Evolutionary conservation across 1,284 basidiomycete species (phyloP).

Genomic region (Apiotrichum porosum): DNA sequence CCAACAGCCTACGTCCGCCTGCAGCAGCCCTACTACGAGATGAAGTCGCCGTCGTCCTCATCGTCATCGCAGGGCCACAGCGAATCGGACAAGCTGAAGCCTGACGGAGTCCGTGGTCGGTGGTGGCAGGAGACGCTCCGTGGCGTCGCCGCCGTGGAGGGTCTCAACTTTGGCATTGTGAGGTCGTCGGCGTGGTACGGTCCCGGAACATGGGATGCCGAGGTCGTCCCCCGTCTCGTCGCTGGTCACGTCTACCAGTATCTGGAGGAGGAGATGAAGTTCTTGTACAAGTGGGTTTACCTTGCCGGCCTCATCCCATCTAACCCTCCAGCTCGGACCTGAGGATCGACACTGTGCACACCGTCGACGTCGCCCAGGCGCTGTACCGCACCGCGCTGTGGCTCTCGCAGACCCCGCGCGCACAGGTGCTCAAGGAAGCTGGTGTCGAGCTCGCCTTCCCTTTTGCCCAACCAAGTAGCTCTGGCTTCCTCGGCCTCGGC

Average conservation of each 20-base stretch:
- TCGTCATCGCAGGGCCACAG: conserved; percentile 52
- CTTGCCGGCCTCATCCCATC: neutral
- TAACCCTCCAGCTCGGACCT: conserved; percentile 57
- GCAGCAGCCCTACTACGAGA: conserved; percentile 77
- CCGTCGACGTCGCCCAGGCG: conserved; percentile 68
- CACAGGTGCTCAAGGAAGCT: conserved; percentile 49
- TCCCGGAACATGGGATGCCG: conserved; percentile 33
- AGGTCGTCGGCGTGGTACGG: conserved; percentile 42
- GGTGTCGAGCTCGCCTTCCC: conserved; percentile 63
- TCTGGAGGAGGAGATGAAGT: conserved; percentile 80
- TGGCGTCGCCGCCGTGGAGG: conserved; percentile 56
- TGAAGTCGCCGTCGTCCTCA: conserved; percentile 45
- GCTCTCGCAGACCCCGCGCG: conserved; percentile 25
- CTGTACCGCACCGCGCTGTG: conserved; percentile 58
- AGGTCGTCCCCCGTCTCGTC: conserved; percentile 64
- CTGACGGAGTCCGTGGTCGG: conserved; percentile 64
- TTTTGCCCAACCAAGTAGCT: conserved; percentile 17
- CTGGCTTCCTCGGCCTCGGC: conserved; percentile 13
- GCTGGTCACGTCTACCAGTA: conserved; percentile 75
- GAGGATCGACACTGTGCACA: conserved; percentile 72
- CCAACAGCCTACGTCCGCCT: conserved; percentile 71
- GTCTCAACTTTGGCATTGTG: conserved; percentile 74
- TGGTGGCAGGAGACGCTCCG: conserved; percentile 89
- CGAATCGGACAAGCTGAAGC: conserved; percentile 67
- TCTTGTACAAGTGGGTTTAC: conserved; percentile 56